A percentile compares a stretch with the other conserved stretches of the same genome.
Conservation (phyloP, 495 filamentous ascomycete genomes). For the Aspergillus bridgeri region DNA sequence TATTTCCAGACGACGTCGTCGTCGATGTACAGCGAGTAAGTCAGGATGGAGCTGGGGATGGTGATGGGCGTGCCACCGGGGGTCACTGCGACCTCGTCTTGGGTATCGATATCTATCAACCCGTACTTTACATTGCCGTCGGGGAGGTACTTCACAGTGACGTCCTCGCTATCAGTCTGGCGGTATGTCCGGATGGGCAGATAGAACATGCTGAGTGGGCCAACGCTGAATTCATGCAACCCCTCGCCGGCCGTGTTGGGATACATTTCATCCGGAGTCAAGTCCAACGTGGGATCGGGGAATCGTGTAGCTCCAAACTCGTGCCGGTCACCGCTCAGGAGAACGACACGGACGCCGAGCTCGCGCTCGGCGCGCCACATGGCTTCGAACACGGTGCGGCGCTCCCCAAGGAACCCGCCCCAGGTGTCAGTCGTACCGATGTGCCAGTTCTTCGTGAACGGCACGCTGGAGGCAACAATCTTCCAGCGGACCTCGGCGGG, state of each 20-base stretch:
- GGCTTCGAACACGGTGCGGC: conserved; percentile 72
- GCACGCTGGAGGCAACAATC: conserved; percentile 79
- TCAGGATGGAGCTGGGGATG: conserved; percentile 53
- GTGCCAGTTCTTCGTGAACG: conserved; percentile 96
- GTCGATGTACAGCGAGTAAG: conserved; percentile 80
- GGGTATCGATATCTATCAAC: conserved; percentile 73
- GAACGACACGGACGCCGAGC: conserved; percentile 72
- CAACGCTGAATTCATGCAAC: conserved; percentile 83
- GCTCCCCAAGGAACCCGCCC: conserved; percentile 82
- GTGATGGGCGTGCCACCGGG: conserved; percentile 19
- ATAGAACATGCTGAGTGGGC: conserved; percentile 90
- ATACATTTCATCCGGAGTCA: conserved; percentile 19
- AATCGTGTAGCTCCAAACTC: conserved; percentile 93
- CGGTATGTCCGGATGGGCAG: conserved; percentile 78
- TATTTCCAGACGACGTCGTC: conserved; percentile 74
- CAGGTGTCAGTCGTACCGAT: conserved; percentile 83
- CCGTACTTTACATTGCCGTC: conserved; percentile 90
- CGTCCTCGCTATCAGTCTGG: conserved; percentile 73
- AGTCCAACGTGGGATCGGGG: conserved; percentile 57
- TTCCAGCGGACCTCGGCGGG: conserved; percentile 86
- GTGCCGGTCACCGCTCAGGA: conserved; percentile 87
- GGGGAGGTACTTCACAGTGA: conserved; percentile 79
- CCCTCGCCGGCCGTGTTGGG: conserved; percentile 43
- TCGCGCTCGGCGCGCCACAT: conserved; percentile 77
- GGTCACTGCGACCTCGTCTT: conserved; percentile 51